Conservation (phyloP, 208 protist genomes). For the Acanthamoeba healyi region DNA sequence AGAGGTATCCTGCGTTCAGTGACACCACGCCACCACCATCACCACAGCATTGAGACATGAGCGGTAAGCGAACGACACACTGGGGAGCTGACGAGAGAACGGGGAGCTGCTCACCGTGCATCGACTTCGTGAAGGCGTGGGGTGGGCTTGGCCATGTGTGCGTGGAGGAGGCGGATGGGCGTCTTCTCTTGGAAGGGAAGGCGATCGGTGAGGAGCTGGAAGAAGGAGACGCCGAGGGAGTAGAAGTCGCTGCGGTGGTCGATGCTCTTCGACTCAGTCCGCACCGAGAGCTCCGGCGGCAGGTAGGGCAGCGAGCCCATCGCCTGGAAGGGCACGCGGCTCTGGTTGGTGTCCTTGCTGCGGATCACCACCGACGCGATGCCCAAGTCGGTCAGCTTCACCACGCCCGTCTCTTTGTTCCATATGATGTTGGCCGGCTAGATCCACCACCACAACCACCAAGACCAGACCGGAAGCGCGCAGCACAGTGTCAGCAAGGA, state of each 20-base stretch:
- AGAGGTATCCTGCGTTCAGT: conserved; percentile 10
- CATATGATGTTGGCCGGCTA: conserved; percentile 49
- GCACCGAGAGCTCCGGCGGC: conserved; percentile 58
- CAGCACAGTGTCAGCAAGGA: neutral
- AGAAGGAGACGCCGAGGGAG: conserved; percentile 66
- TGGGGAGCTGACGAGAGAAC: too few relatives aligned
- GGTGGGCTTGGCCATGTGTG: conserved; percentile 68
- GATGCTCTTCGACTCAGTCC: neutral
- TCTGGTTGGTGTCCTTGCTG: neutral
- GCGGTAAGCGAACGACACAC: neutral
- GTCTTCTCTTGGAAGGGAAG: conserved; percentile 56
- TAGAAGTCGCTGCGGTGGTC: conserved; percentile 72
- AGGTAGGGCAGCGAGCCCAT: conserved; percentile 68
- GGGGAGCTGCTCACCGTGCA: neutral
- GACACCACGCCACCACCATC: neutral
- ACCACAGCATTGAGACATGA: neutral
- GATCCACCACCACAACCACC: neutral
- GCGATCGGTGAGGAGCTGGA: conserved; percentile 24
- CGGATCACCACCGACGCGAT: conserved; percentile 59
- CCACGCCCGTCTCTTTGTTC: conserved; percentile 37
- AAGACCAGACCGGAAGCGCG: neutral
- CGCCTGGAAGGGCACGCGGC: neutral
- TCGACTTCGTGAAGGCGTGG: conserved; percentile 45
- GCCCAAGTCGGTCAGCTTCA: conserved; percentile 41
- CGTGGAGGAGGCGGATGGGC: conserved; percentile 51